Evolutionary conservation across 179 eudicot species (phyloP), one percentile per base, ranked within the genome.

Genomic region (Corrigiola litoralis): DNA sequence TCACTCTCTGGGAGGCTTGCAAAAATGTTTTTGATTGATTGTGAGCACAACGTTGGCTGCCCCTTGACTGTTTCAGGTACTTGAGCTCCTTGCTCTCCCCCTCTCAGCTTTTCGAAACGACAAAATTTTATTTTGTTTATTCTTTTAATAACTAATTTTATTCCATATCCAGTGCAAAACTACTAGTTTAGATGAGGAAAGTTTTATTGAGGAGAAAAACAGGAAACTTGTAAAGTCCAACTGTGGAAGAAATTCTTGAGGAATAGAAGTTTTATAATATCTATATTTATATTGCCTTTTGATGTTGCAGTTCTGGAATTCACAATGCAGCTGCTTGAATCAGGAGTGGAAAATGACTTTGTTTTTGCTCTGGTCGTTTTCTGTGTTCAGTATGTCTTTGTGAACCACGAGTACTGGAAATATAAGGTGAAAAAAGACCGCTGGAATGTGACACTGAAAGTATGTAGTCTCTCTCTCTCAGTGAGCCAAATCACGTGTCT

Each of bases 361-460:
- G 82, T 80, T 62, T 75, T 86, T 60, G 83, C 91, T 66, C 89
- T 90, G 56, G 75, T 82, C 66, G 76, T 88, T 64, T 91, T 94
- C 75, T 79, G 88, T 51, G 76, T 94, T 69, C 99, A 86, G 72
- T 94, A 86, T 81, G 96, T 94, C 72, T 76, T 90, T 65, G 91
- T 90, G 51, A 88, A 88, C 68, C 96, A 94, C 49, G 95, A 84
- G 53, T 77, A 70, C 71, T 94, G 99, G 99, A 94, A 83, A 67
- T 94, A 90, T 75, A 94, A 83, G 76, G 85, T 70, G 82, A 94
- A 88, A 79, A 89, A 84, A 71, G 87, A 79, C 63, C 97, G 99
- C 67, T 94, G 99, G 99, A 83, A 80, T 69, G 92, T 94, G 74
- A 94, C 91, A n/a, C 66, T 80, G 44, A 88, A 94, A 90, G 99